Percentiles rank a stretch among this genome's conserved stretches.
These are phyloP conservation scores for Trichosanthes truncata DNA, from an alignment of 306 rosid genomes.

Conservation along the genomic window DNA sequence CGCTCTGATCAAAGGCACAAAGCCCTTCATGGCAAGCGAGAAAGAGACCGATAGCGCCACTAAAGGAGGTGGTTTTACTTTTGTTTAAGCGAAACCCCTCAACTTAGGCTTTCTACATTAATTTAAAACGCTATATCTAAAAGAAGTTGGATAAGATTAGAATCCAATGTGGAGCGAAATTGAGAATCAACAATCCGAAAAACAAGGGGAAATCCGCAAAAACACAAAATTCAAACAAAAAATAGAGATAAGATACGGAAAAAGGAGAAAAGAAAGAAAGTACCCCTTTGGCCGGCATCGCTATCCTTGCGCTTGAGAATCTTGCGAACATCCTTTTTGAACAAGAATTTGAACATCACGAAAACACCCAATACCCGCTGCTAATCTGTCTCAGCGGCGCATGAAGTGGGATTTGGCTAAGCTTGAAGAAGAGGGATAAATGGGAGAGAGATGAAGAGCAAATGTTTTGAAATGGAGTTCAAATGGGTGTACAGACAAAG, in stretches of 20 bases:
- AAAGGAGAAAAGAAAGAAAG: neutral
- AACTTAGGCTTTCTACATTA: neutral
- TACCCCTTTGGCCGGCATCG: constrained; percentile 93
- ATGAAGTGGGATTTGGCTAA: neutral
- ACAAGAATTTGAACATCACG: constrained; percentile 55
- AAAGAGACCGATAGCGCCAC: neutral
- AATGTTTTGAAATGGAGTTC: neutral
- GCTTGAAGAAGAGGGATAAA: neutral
- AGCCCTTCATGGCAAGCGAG: neutral
- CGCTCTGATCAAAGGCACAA: neutral
- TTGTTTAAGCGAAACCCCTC: neutral
- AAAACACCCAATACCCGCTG: neutral
- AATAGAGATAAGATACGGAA: neutral
- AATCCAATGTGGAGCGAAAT: neutral
- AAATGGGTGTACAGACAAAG: neutral
- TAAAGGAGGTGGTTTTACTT: neutral
- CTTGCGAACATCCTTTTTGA: constrained; percentile 63
- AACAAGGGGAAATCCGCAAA: neutral
- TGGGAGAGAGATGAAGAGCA: neutral
- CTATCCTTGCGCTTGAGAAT: constrained; percentile 93
- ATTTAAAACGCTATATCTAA: neutral
- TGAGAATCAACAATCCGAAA: neutral
- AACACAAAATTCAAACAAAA: neutral
- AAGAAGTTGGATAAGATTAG: neutral
- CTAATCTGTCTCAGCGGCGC: neutral